These are phyloP conservation scores for Jaapia argillacea DNA, from an alignment of 768 basidiomycete genomes.

Conservation along the genomic window DNA sequence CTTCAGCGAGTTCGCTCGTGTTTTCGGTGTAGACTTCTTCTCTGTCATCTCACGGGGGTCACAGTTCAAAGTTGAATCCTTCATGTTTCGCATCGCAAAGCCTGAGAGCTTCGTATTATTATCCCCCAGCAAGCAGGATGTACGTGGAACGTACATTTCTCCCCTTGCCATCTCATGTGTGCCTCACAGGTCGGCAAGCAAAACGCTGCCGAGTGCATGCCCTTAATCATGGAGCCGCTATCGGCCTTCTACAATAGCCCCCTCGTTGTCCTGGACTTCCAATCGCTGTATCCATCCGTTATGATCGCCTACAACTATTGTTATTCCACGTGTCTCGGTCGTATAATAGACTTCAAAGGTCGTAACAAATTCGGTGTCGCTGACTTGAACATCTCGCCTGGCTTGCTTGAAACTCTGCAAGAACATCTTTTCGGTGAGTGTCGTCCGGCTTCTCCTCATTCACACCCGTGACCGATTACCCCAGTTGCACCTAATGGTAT, in stretches of 20 bases:
- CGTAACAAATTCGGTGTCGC: conserved; percentile 82
- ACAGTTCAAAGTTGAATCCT: conserved; percentile 98
- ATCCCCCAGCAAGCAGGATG: conserved; percentile 83
- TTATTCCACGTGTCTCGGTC: conserved; percentile 92
- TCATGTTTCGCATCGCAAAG: conserved; percentile 96
- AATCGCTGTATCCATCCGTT: conserved; percentile 91
- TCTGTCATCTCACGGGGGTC: conserved; percentile 93
- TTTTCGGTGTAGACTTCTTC: conserved; percentile 95
- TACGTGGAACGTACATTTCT: conserved; percentile 22
- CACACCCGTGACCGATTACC: neutral
- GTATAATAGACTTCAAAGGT: conserved; percentile 79
- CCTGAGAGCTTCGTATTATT: conserved; percentile 88
- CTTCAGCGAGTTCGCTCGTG: conserved; percentile 87
- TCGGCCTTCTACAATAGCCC: conserved; percentile 93
- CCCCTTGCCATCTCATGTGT: neutral
- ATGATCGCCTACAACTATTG: conserved; percentile 99
- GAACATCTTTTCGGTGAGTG: conserved; percentile 68
- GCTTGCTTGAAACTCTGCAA: conserved; percentile 56
- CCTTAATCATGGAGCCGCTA: conserved; percentile 89
- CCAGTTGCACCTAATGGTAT: conserved; percentile 93
- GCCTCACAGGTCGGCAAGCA: conserved; percentile 81
- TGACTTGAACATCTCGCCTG: conserved; percentile 57
- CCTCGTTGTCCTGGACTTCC: conserved; percentile 90
- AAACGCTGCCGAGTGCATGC: conserved; percentile 94
- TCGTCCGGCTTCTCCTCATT: no score